Base-by-base conservation (phyloP, 768 basidiomycete species). In the Asterophora lycoperdoides region DNA sequence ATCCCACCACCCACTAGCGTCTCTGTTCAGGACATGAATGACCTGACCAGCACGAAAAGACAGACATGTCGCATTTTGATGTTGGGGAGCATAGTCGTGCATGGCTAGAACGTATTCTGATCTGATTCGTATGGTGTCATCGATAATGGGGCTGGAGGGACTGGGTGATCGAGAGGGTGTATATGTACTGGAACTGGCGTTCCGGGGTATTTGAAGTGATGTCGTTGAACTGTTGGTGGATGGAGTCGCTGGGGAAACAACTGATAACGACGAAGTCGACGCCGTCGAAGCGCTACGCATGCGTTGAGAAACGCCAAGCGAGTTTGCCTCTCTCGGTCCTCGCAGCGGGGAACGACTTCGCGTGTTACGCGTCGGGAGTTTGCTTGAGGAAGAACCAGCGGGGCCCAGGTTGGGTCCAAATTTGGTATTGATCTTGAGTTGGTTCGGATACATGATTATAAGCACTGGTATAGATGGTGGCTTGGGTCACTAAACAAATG, bases 1-100 rank as follows among this genome's bases (percentile, higher is more conserved):
- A 62, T 99, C 94, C 95, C 95, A 98, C 96, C 96, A 98, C 0
- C 96, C 96, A 57, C 85, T 89, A 3, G 75, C 52, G 68, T 97
- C 92, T 55, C 84, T 78, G 60, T 91, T 92, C 41, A 88, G 72
- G n/a, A 97, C 92, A 51, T 85, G 85, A 48, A 98, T 93, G 46
- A 94, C 78, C 61, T 97, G 89, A 3, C 95, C 94, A 1, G 90
- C 86, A 36, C 80, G 79, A 71, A 99, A 98, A 17, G 84, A 77
- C 33, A 99, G 79, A 66, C 92, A 95, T 8, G 87, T 90, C 8
- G 83, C 79, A 58, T 78, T 83, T 50, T 79, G 77, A 30, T 81
- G 75, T 26, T 85, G 77, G 20, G 89, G 87, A 18, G 69, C 61
- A 59, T 93, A 98, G 65, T 96, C 93, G 63, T 98, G 93, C 75